Base-by-base conservation (phyloP, 306 rosid species). In the Lotus japonicus region DNA sequence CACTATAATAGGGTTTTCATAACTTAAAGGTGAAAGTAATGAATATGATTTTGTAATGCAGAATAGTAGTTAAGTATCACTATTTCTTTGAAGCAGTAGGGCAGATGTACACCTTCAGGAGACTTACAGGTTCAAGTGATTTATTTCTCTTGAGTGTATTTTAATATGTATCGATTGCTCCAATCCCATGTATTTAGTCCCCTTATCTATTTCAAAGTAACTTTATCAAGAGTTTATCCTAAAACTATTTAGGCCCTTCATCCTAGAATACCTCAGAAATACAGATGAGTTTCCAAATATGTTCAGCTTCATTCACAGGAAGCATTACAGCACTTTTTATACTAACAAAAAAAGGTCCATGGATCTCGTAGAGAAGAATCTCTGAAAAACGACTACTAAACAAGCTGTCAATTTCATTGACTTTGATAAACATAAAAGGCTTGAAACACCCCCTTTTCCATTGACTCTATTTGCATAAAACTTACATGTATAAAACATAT, bases 381-480 rank as follows among this genome's bases (percentile, higher is more conserved):
- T 59, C 39, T 31, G 15, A 58, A 64, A 8, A 57, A 63, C 18
- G 18, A 58, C 16, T 50, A 17, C 13, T 18, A 45, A 41, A 58
- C 61, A 31, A 58, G 52, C 19, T 6, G 33, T 61, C 10, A 13
- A 50, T 53, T 44, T 52, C 13, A 36, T 54, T 28, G 51, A 14
- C 59, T 66, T 44, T 38, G 45, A 14, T 59, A 70, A 62, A 64
- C 41, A 51, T 13, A 31, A 65, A 43, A 64, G 26, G 54, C 44
- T 28, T 1, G 7, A 9, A 43, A 21, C 3, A 36, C 5, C 45
- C 8, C 11, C 3, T 56, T 23, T 14, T 45, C 14, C 18, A 7
- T 19, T 18, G 12, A 68, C 16, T 58, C 16, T 31, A 46, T 21
- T 68, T 61, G 23, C 45, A 57, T 14, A 48, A 61, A 69, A 51